Percentiles rank a stretch among this genome's conserved stretches.
Conservation (phyloP, 1,284 basidiomycete species). For the Trichosporon sp. region DNA sequence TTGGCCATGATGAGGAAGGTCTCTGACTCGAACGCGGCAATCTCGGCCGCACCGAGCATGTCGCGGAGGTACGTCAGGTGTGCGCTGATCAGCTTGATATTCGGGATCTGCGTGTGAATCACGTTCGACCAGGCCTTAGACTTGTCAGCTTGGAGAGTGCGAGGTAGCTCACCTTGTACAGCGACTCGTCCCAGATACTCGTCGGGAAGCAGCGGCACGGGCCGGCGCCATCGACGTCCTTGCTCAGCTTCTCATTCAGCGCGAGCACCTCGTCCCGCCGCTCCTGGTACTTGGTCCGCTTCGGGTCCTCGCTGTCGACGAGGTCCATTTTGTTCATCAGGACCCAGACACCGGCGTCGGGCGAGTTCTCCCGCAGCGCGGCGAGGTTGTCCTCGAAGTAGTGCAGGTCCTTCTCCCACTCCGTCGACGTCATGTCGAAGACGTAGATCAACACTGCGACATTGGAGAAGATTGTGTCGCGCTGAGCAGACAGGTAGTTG, state of each 20-base stretch:
- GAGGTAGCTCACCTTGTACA: slow-evolving; percentile 77
- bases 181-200: slow-evolving; percentile 94
- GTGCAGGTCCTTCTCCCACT: slow-evolving; percentile 68
- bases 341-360: slow-evolving; percentile 81
- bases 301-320: slow-evolving; percentile 62
- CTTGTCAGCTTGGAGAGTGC: not conserved
- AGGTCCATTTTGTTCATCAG: slow-evolving; percentile 96
- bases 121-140: slow-evolving; percentile 93
- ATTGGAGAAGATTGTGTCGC: slow-evolving; percentile 88
- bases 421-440: slow-evolving; percentile 82
- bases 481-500: slow-evolving; percentile 86
- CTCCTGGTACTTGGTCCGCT: slow-evolving; percentile 66
- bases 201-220: slow-evolving; percentile 70
- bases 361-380: slow-evolving; percentile 66
- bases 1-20: slow-evolving; percentile 94
- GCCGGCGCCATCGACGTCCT: slow-evolving; percentile 40
- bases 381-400: slow-evolving; percentile 86
- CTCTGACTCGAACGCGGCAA: slow-evolving; percentile 92
- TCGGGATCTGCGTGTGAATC: slow-evolving; percentile 94
- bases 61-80: slow-evolving; percentile 83
- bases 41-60: slow-evolving; percentile 85
- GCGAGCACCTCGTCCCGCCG: slow-evolving; percentile 69
- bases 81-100: slow-evolving; percentile 80
- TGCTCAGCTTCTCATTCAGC: slow-evolving; percentile 61
- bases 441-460: slow-evolving; percentile 98